Conservation (phyloP, 768 basidiomycete genomes). For the Tulasnella sp. region DNA sequence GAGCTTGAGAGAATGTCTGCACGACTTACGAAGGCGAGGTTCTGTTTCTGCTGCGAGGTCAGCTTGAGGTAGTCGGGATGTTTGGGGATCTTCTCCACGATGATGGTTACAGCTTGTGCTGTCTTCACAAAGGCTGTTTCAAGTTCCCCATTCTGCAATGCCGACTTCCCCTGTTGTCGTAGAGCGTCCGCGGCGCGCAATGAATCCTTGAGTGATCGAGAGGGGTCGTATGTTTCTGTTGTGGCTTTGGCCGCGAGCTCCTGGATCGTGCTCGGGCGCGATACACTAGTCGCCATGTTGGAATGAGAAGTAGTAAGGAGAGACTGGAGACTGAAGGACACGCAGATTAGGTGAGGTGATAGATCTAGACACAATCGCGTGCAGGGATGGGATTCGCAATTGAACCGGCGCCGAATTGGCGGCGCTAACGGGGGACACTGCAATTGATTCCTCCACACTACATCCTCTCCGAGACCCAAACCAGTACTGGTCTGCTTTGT, state of each 20-base stretch:
- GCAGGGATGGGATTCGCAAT: too few species aligned
- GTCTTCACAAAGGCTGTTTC: constrained; percentile 63
- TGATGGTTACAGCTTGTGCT: constrained; percentile 64
- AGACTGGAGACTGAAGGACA: too few species aligned
- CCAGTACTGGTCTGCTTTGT: too few species aligned
- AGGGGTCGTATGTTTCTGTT: constrained; percentile 11
- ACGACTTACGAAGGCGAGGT: constrained; percentile 54
- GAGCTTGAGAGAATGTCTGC: constrained; percentile 14
- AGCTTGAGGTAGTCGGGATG: constrained; percentile 58
- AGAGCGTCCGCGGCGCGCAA: constrained; percentile 19
- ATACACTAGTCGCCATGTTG: too few species aligned
- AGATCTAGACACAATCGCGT: too few species aligned
- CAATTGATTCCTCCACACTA: too few species aligned
- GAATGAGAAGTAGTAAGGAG: too few species aligned
- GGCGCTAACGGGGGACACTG: too few species aligned
- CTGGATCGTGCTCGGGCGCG: constrained; percentile 14
- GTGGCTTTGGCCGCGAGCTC: constrained; percentile 21
- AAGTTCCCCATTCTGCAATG: constrained; percentile 36
- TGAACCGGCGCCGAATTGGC: too few species aligned
- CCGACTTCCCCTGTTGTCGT: constrained; percentile 11
- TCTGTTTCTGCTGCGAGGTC: constrained; percentile 46
- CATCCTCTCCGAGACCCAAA: too few species aligned
- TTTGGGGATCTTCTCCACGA: constrained; percentile 64
- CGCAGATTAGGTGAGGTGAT: too few species aligned
- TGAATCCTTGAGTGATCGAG: constrained; percentile 17